Evolutionary conservation across 495 filamentous ascomycete species (phyloP).

Genomic region (Elaphomyces granulatus): DNA sequence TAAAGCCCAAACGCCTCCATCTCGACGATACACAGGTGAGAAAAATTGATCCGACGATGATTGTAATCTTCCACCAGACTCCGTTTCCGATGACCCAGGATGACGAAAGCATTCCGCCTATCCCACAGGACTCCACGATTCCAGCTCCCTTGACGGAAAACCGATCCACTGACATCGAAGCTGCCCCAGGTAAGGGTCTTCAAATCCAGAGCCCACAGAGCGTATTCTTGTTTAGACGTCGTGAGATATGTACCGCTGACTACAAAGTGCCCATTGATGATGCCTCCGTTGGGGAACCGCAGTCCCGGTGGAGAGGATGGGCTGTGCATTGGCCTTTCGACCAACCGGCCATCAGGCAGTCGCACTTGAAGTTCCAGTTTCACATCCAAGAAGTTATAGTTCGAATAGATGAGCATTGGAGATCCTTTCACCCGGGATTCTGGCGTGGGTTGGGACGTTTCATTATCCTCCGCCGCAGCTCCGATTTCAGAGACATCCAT

Average conservation of each 20-base stretch:
- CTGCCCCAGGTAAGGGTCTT: constrained; percentile 80
- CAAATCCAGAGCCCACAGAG: constrained; percentile 88
- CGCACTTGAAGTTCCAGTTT: constrained; percentile 89
- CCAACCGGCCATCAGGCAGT: constrained; percentile 65
- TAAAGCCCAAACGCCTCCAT: constrained; percentile 94
- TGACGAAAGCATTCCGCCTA: constrained; percentile 83
- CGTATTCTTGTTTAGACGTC: constrained; percentile 95
- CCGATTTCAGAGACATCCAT: constrained; percentile 63
- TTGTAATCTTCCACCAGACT: constrained; percentile 98
- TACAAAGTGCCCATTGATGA: constrained; percentile 90
- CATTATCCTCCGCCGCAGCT: constrained; percentile 23
- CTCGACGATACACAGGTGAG: constrained; percentile 90
- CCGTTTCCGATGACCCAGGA: constrained; percentile 81
- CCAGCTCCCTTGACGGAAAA: constrained; percentile 94
- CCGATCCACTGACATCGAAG: constrained; percentile 86
- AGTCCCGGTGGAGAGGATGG: constrained; percentile 78
- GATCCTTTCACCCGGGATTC: constrained; percentile 41
- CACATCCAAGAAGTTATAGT: constrained; percentile 96
- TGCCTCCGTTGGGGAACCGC: constrained; percentile 86
- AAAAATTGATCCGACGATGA: constrained; percentile 93
- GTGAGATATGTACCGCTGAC: constrained; percentile 95
- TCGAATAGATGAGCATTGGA: constrained; percentile 95
- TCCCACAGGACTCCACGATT: constrained; percentile 90
- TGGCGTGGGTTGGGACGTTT: constrained; percentile 22
- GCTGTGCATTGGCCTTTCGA: constrained; percentile 79